These are phyloP conservation scores for Lentithecium fluviatile DNA, from an alignment of 495 filamentous ascomycete genomes.

Conservation along the genomic window DNA sequence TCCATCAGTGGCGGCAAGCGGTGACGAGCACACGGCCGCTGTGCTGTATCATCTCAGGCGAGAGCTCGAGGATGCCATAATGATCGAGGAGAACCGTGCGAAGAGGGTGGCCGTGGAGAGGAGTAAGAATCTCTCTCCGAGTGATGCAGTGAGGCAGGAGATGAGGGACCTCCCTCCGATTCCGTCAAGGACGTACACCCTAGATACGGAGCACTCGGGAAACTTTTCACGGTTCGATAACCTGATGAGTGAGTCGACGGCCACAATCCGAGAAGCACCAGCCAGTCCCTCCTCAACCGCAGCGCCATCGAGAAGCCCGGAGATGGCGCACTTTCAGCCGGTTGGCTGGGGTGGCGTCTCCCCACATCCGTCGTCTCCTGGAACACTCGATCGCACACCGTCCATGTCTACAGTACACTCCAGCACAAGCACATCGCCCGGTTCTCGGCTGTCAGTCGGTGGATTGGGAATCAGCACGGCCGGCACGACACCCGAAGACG, in stretches of 20 bases:
- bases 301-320: slow-evolving; percentile 13
- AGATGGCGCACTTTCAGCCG: slow-evolving; percentile 12
- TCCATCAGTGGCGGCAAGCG: slow-evolving; percentile 1
- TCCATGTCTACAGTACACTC: slow-evolving; percentile 9
- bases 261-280: slow-evolving; percentile 8
- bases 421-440: slow-evolving; percentile 10
- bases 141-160: slow-evolving; percentile 22
- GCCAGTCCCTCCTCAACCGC: not conserved
- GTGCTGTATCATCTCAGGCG: slow-evolving; percentile 21
- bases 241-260: slow-evolving; percentile 5
- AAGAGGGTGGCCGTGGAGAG: slow-evolving; percentile 19
- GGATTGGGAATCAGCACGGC: slow-evolving; percentile 2
- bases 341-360: slow-evolving; percentile 13
- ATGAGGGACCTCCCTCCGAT: slow-evolving; percentile 16
- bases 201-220: slow-evolving; percentile 13
- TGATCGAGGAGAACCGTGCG: slow-evolving; percentile 26
- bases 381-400: not conserved
- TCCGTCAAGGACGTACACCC: slow-evolving; percentile 18
- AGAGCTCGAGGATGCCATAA: slow-evolving; percentile 27
- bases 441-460: not conserved
- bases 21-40: slow-evolving; percentile 17
- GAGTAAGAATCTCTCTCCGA: slow-evolving; percentile 20
- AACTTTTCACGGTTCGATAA: slow-evolving; percentile 13
- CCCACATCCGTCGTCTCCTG: not conserved
- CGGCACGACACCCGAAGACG: slow-evolving; percentile 19